These are phyloP conservation scores for Pelargonium citronellum DNA, from an alignment of 441 rosid genomes.

Conservation along the genomic window DNA sequence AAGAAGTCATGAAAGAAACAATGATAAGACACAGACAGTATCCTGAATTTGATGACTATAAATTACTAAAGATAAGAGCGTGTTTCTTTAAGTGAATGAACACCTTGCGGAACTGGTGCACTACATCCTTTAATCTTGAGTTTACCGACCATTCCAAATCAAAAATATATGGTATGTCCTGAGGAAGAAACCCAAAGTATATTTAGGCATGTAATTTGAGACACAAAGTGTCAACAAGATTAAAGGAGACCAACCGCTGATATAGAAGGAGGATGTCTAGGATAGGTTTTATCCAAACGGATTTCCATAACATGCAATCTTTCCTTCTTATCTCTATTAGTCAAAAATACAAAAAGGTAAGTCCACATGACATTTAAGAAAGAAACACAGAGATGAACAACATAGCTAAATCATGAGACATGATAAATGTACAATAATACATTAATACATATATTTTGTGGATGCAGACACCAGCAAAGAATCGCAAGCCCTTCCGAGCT, in stretches of 20 bases:
- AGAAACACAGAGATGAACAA: background rate
- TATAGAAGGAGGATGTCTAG: conserved; percentile 51
- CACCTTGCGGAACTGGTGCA: conserved; percentile 57
- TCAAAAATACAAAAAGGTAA: conserved; percentile 16
- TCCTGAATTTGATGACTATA: background rate
- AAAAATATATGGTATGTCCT: conserved; percentile 61
- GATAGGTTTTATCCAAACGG: conserved; percentile 48
- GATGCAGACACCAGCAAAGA: too few relatives aligned
- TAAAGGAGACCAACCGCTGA: conserved; percentile 44
- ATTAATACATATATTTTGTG: too few relatives aligned
- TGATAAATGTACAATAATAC: too few relatives aligned
- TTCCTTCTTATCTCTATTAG: conserved; percentile 49
- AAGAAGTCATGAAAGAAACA: conserved; percentile 9
- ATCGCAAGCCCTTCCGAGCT: too few relatives aligned
- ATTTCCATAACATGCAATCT: conserved; percentile 51
- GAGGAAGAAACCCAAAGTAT: conserved; percentile 18
- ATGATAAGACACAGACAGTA: conserved; percentile 13
- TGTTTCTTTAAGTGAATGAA: conserved; percentile 5
- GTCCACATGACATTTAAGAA: background rate
- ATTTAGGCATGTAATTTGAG: conserved; percentile 12
- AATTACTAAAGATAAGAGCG: conserved; percentile 6
- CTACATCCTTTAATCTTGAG: conserved; percentile 58
- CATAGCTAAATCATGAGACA: conserved; percentile 8
- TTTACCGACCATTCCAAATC: conserved; percentile 47
- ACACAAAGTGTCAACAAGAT: conserved; percentile 9